Evolutionary conservation across 1,284 basidiomycete species (phyloP).

Genomic region (Dichomitus squalens): DNA sequence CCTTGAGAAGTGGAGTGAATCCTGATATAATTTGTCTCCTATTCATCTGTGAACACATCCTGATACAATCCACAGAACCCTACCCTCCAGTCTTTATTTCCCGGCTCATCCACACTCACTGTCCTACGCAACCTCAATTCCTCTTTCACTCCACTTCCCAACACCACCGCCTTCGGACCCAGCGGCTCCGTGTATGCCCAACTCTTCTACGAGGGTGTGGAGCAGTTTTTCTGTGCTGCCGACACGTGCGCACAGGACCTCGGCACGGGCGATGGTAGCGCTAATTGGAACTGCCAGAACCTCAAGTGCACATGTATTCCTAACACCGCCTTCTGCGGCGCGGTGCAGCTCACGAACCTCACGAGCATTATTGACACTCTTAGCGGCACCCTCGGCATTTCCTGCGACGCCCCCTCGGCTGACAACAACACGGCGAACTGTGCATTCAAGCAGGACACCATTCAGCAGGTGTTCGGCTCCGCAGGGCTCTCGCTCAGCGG

Average conservation of each 20-base stretch:
- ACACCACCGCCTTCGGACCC: slow-evolving; percentile 61
- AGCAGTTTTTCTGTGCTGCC: slow-evolving; percentile 83
- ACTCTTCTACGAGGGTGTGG: slow-evolving; percentile 81
- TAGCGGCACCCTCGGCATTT: slow-evolving; percentile 61
- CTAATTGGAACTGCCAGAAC: slow-evolving; percentile 69
- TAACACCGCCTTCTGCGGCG: slow-evolving; percentile 77
- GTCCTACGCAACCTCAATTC: slow-evolving; percentile 77
- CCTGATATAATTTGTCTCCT: too few relatives aligned
- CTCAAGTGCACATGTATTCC: slow-evolving; percentile 75
- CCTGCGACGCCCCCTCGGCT: slow-evolving; percentile 55
- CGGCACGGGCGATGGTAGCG: slow-evolving; percentile 39
- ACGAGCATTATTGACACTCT: slow-evolving; percentile 63
- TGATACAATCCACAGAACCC: slow-evolving; percentile 57
- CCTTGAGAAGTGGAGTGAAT: too few relatives aligned
- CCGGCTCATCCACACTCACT: slow-evolving; percentile 67
- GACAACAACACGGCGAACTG: slow-evolving; percentile 59
- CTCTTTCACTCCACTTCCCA: slow-evolving; percentile 66
- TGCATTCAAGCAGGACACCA: slow-evolving; percentile 71
- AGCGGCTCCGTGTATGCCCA: slow-evolving; percentile 68
- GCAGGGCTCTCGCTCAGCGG: slow-evolving; percentile 68
- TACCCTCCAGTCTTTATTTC: slow-evolving; percentile 75
- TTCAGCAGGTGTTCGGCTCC: slow-evolving; percentile 72
- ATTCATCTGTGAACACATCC: neutral
- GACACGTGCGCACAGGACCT: slow-evolving; percentile 66
- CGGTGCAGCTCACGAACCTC: slow-evolving; percentile 47